Evolutionary conservation across 495 filamentous ascomycete genomes (phyloP), one percentile per base, ranked within the genome.

Genomic region (Aspergillus cristatus): DNA sequence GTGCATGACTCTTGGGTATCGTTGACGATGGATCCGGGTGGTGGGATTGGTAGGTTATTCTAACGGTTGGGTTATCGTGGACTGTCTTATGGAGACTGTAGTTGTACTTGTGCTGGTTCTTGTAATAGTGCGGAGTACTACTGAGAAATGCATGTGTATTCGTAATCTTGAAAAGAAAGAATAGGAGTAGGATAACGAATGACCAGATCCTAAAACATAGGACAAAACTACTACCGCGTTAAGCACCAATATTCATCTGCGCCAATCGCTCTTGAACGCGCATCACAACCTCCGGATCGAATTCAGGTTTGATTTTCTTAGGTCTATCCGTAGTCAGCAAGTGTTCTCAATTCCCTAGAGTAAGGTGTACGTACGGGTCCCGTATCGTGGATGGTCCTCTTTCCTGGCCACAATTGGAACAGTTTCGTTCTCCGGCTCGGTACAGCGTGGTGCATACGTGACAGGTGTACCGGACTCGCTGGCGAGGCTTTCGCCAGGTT

Each of bases 241-340:
- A 18, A 35, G 14, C n/a, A 29, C 37, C 48, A 25, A 74, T 46
- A 16, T 51, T 58, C 41, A 78, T 28, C 7, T 38, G 55, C 18
- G 67, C 71, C 31, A 86, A 57, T 41, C 69, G 74, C 30, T 67
- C 70, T 51, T 80, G 70, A 8, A 89, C 61, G 25, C 64, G 72
- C 51, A 67, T 65, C 31, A 81, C 42, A 2, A 85, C 55, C 26
- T 81, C 81, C 1, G 81, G 80, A 40, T 86, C 78, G 2, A 71
- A 72, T 48, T 75, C 68, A 12, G 68, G 74, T 43, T 81, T 78
- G 18, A 74, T 61, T 45, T 73, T 78, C 42, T 68, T 72, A 0
- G 79, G 74, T 28, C 63, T 55, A 59, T 63, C 25, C 50, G 31
- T 70, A 55, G 4, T 4, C n/a, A 30, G n/a, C n/a, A n/a, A n/a